Evolutionary conservation across 441 rosid species (phyloP), one percentile per base, ranked within the genome.

Genomic region (Rhodomyrtus psidioides): DNA sequence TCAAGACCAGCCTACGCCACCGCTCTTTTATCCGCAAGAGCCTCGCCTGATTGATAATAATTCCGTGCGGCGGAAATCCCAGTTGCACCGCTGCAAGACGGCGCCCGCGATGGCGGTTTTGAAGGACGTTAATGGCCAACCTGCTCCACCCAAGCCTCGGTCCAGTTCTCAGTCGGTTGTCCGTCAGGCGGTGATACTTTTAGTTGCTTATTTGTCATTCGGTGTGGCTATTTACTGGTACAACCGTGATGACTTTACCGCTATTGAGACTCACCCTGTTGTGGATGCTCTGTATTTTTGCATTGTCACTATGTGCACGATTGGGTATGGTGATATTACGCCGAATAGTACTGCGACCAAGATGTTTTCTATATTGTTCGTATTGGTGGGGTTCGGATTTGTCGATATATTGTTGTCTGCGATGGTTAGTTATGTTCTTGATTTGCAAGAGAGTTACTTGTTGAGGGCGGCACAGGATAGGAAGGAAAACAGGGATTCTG

Each of bases 241-340:
- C 81, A 34, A 59, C 75, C 58, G 87, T 5, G n/a, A 86, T 58
- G 34, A 49, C 17, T 86, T 86, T 82, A 13, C 60, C 13, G 59
- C 84, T 1, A 86, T 12, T 8, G 81, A 86, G 55, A 86, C 87
- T 76, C 82, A 86, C 58, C 87, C 87, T 5, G 65, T 39, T 9
- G 87, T 86, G 58, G 87, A 86, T 44, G 87, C 87, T 21, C 30
- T 86, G 28, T 86, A 86, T 59, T 86, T 86, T 82, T 86, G 87
- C 84, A 82, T 85, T 12, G 87, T 85, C 51, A 85, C 87, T 21
- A 85, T 85, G 87, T 85, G 87, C 83, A 85, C 87, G 57, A 86
- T 86, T 53, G 87, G 87, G 49, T 86, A 86, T 26, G 87, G 87
- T 30, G 87, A 86, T 60, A 86, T 86, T 24, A 86, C 84, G 39